These are phyloP conservation scores for Magnusiomyces suaveolens DNA, from an alignment of 1,139 yeast species.

Conservation along the genomic window DNA sequence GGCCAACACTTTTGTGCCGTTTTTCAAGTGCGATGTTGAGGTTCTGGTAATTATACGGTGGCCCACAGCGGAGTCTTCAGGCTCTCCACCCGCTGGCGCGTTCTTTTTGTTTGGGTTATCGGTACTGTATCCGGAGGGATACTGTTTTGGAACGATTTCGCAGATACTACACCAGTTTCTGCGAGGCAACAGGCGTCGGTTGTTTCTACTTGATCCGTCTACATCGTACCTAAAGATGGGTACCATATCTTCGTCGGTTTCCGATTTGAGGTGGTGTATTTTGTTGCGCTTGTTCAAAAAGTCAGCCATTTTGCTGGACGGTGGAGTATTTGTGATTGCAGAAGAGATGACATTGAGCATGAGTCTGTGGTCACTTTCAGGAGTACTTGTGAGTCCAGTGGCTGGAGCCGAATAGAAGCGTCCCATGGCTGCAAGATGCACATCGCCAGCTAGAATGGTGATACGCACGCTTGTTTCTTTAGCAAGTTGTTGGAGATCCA, in stretches of 20 bases:
- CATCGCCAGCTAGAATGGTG: slow-evolving; percentile 86
- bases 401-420: slow-evolving; percentile 48
- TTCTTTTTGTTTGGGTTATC: background rate
- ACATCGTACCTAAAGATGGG: slow-evolving; percentile 58
- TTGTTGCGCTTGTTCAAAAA: slow-evolving; percentile 56
- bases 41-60: slow-evolving; percentile 17
- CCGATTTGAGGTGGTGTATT: slow-evolving; percentile 52
- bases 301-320: slow-evolving; percentile 76
- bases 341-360: slow-evolving; percentile 79
- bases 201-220: slow-evolving; percentile 46
- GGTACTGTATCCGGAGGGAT: background rate
- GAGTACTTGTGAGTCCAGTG: background rate
- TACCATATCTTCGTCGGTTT: slow-evolving; percentile 72
- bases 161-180: slow-evolving; percentile 56
- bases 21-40: background rate
- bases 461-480: slow-evolving; percentile 56
- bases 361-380: slow-evolving; percentile 58
- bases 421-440: slow-evolving; percentile 79
- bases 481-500: slow-evolving; percentile 52
- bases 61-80: slow-evolving; percentile 22
- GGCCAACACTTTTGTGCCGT: background rate
- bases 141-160: slow-evolving; percentile 6
- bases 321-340: slow-evolving; percentile 88
- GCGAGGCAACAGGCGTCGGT: slow-evolving; percentile 57
- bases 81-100: slow-evolving; percentile 12